Base-by-base conservation (phyloP, 169 alveolate genomes). In the Plasmodium vivax region DNA sequence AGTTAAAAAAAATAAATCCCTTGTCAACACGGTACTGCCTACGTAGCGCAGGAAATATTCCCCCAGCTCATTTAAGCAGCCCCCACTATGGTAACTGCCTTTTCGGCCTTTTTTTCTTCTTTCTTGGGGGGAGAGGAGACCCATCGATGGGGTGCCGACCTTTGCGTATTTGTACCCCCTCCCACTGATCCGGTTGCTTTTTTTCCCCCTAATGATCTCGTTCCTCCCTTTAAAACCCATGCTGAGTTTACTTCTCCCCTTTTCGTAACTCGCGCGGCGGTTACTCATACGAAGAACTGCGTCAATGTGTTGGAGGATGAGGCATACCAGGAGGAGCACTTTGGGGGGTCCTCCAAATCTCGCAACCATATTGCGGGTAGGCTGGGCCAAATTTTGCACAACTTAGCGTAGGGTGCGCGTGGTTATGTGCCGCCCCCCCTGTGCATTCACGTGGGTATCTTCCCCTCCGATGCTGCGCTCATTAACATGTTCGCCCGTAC, bases 291-390 rank as follows among this genome's bases (percentile, higher is more conserved):
- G 62, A 8, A 79, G 84, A 23, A 80, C 14, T 14, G 71, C 90
- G 12, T 62, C 36, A 79, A 90, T 62, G 34, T 36, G 54, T 10
- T 84, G 80, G 10, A 79, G 54, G 83, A 79, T 58, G 38, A 90
- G 41, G 74, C 36, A 90, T 32, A 90, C n/a, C 36, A 90, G 83
- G 82, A 90, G 73, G 43, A 56, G 62, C 41, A 90, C 30, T 41
- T 62, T 19, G 83, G 14, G 75, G 51, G 19, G 68, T 1, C 73
- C 51, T 34, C 77, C 77, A 0, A 68, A 41, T 79, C 41, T 79
- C 45, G 8, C 36, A 79, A 79, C 38, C 77, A 68, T 68, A 38
- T 27, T 68, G 43, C 43, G 19, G 12, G n/a, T 79, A n/a, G 3
- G 38, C 1, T 79, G 27, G 45, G 16, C 2, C 43, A 75, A 23